A percentile compares a stretch with the other conserved stretches of the same genome.
These are phyloP conservation scores for Trichophaea hybrida DNA, from an alignment of 2,329 filamentous ascomycete species.

Conservation along the genomic window DNA sequence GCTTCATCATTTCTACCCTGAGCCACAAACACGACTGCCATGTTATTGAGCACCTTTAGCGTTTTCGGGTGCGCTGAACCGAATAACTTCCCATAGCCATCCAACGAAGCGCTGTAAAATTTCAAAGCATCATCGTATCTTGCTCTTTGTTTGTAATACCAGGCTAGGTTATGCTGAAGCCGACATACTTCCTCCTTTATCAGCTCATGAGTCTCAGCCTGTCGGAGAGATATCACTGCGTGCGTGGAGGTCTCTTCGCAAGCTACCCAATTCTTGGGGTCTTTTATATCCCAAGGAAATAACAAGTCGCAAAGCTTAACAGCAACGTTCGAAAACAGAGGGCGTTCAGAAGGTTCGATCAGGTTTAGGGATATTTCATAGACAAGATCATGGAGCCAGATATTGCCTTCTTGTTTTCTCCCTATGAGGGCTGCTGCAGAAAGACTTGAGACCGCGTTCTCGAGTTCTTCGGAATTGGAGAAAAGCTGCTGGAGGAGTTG, in stretches of 20 bases:
- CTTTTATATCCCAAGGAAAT: not conserved
- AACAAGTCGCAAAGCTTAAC: not conserved
- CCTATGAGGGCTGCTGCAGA: conserved; percentile 4
- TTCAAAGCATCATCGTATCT: not conserved
- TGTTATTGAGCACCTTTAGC: conserved; percentile 3
- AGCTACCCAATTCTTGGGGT: not conserved
- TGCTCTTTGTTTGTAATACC: not conserved
- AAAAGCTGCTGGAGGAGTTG: not conserved
- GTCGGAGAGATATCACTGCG: not conserved
- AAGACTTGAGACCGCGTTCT: conserved; percentile 3
- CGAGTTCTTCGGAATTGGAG: not conserved
- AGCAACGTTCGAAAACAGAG: conserved; percentile 1
- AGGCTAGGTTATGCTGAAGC: not conserved
- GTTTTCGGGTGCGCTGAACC: conserved; percentile 6
- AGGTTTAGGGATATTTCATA: conserved; percentile 4
- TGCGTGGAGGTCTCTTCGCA: conserved; percentile 1
- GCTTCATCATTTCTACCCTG: not conserved
- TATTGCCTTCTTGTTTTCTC: not conserved
- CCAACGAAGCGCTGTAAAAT: not conserved
- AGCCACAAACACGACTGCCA: not conserved
- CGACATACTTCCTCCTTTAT: not conserved
- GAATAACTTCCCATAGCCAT: not conserved
- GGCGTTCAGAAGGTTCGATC: not conserved
- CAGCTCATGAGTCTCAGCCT: not conserved
- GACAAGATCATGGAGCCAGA: conserved; percentile 11